phyloP scores from a whole-genome alignment of 345 rosid species.

The Angophora floribunda region DNA sequence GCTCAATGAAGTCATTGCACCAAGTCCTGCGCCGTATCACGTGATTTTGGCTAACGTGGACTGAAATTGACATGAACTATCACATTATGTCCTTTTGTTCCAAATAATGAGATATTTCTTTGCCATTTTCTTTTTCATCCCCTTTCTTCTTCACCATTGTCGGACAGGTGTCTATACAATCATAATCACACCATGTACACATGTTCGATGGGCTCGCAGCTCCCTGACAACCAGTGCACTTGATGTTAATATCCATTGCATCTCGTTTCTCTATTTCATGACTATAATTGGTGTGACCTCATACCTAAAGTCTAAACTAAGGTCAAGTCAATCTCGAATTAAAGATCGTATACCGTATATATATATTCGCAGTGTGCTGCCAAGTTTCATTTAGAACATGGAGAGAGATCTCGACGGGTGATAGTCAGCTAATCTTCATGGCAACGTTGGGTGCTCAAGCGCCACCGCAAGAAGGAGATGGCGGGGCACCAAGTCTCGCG shows the following conservation, averaged over 20 bases:
- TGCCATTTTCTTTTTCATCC: not conserved
- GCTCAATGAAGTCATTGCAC: not conserved
- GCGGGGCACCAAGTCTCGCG: not conserved
- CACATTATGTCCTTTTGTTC: not conserved
- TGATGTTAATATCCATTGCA: not conserved
- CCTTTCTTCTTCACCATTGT: not conserved
- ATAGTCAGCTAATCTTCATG: not conserved
- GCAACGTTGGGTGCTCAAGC: not conserved
- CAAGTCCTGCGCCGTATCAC: not conserved
- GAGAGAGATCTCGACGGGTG: not conserved
- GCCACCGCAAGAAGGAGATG: not conserved
- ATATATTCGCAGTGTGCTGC: not conserved
- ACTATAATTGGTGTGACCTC: not conserved
- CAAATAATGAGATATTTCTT: accelerated
- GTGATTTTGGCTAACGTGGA: not conserved
- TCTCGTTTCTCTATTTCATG: not conserved
- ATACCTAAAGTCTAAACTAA: not conserved
- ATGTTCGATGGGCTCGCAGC: not conserved
- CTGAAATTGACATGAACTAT: not conserved
- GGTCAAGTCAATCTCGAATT: not conserved
- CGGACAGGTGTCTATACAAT: accelerated
- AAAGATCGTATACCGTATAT: no score
- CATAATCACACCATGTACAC: not conserved
- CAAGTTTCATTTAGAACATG: not conserved
- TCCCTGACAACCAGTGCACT: not conserved